Percentiles rank a stretch among this genome's conserved stretches.
Evolutionary conservation across 2,329 filamentous ascomycete species (phyloP).

Genomic region (Claviceps digitariae): DNA sequence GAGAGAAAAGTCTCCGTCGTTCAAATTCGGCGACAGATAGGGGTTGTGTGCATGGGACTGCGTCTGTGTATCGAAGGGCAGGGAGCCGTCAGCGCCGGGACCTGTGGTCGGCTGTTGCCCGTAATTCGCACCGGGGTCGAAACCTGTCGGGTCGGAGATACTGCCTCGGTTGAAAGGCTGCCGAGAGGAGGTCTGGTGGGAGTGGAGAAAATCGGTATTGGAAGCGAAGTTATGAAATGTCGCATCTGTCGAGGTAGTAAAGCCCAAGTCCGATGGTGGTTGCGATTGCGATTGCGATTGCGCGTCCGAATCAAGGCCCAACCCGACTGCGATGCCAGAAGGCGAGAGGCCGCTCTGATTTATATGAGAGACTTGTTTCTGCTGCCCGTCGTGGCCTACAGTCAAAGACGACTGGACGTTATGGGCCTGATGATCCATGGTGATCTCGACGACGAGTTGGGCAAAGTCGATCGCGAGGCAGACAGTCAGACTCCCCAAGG

Average conservation of each 20-base stretch:
- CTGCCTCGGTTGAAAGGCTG: slow-evolving; percentile 15
- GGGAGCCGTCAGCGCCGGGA: slow-evolving; percentile 21
- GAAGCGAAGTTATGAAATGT: slow-evolving; percentile 32
- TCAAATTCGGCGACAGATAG: slow-evolving; percentile 38
- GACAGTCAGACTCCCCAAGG: slow-evolving; percentile 25
- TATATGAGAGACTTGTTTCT: slow-evolving; percentile 46
- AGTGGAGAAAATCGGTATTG: slow-evolving; percentile 35
- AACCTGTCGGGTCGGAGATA: slow-evolving; percentile 24
- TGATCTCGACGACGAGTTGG: slow-evolving; percentile 11
- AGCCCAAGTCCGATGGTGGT: slow-evolving; percentile 23
- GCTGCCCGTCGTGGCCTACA: slow-evolving; percentile 25
- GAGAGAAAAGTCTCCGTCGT: slow-evolving; percentile 47
- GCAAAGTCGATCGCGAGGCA: slow-evolving; percentile 23
- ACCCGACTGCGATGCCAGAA: slow-evolving; percentile 41
- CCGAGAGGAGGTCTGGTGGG: slow-evolving; percentile 27
- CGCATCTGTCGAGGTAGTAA: slow-evolving; percentile 13
- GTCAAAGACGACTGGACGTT: slow-evolving; percentile 48
- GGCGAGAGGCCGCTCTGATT: slow-evolving; percentile 49
- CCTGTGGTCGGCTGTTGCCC: slow-evolving; percentile 25
- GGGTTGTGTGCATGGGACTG: slow-evolving; percentile 20
- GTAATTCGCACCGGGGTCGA: slow-evolving; percentile 30
- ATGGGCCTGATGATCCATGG: slow-evolving; percentile 29
- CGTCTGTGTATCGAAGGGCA: slow-evolving; percentile 26
- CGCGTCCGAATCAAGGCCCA: slow-evolving; percentile 46
- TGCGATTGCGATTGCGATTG: slow-evolving; percentile 20